Evolutionary conservation across 1,139 yeast species (phyloP).

Genomic region (Blastobotrys ciferrii): DNA sequence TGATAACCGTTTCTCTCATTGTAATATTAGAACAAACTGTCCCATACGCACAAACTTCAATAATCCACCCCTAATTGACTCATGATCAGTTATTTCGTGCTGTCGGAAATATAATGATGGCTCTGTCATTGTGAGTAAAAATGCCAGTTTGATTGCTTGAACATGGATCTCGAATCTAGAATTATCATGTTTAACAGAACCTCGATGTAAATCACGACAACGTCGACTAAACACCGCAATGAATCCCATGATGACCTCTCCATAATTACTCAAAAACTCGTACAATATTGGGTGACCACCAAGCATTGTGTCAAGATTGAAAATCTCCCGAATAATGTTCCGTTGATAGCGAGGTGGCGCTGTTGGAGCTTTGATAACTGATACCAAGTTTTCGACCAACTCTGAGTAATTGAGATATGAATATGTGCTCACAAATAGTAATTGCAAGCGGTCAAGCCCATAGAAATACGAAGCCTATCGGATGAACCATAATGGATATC

Average conservation of each 20-base stretch:
- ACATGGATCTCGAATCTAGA: conserved; percentile 18
- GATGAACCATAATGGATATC: conserved; percentile 30
- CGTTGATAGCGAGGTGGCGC: conserved; percentile 21
- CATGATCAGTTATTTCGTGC: neutral
- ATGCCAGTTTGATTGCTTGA: conserved; percentile 17
- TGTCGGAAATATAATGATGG: conserved; percentile 12
- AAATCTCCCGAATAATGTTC: conserved; percentile 25
- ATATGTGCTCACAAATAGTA: conserved; percentile 26
- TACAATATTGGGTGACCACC: conserved; percentile 19
- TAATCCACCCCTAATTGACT: conserved; percentile 1
- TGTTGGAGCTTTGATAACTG: conserved; percentile 17
- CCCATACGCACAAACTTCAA: conserved; percentile 11
- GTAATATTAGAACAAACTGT: conserved; percentile 6
- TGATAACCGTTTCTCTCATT: conserved; percentile 15
- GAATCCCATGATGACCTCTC: conserved; percentile 17
- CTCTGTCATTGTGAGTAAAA: conserved; percentile 20
- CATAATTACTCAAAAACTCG: conserved; percentile 15
- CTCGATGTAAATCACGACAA: conserved; percentile 20
- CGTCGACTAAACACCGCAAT: conserved; percentile 17
- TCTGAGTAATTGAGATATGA: conserved; percentile 18
- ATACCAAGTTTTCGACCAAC: conserved; percentile 21
- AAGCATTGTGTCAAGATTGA: conserved; percentile 21
- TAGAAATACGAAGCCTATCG: conserved; percentile 23
- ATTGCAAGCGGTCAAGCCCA: conserved; percentile 28
- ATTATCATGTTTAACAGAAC: conserved; percentile 11